These are phyloP conservation scores for Pinus tabuliformis DNA, from an alignment of 75 land plant genomes.

Conservation along the genomic window DNA sequence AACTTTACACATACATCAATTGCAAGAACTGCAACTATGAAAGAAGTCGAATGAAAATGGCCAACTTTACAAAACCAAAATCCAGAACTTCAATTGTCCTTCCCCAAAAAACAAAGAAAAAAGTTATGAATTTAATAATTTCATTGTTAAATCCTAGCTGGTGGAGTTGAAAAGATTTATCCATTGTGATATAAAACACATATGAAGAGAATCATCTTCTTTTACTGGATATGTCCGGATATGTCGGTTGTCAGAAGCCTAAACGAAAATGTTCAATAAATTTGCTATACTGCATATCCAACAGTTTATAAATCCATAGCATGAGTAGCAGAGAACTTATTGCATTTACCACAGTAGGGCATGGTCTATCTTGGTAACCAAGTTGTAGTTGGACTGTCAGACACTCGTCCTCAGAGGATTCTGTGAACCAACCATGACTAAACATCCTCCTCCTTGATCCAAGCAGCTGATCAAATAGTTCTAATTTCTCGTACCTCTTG, in stretches of 20 bases:
- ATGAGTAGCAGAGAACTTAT: neutral
- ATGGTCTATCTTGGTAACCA: slow-evolving; percentile 7
- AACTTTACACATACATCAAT: too few relatives aligned
- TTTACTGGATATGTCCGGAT: neutral
- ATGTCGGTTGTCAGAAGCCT: neutral
- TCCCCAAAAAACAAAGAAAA: neutral
- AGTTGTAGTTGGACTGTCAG: slow-evolving; percentile 27
- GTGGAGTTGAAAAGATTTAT: neutral
- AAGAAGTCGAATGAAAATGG: too few relatives aligned
- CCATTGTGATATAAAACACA: neutral
- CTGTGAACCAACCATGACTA: slow-evolving; percentile 36
- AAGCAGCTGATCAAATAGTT: slow-evolving; percentile 21
- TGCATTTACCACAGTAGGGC: slow-evolving; percentile 5
- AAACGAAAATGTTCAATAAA: neutral
- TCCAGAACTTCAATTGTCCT: too few relatives aligned
- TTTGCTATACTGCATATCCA: neutral
- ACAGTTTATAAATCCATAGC: neutral
- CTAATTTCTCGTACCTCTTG: slow-evolving; percentile 27
- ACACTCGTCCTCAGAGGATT: slow-evolving; percentile 16
- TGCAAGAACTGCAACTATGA: too few relatives aligned
- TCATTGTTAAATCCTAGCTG: neutral
- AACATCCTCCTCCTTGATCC: slow-evolving; percentile 29
- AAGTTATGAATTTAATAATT: neutral
- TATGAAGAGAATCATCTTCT: neutral
- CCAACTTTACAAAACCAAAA: too few relatives aligned